Evolutionary conservation across 768 basidiomycete species (phyloP).

Genomic region (Flagelloscypha sp.): DNA sequence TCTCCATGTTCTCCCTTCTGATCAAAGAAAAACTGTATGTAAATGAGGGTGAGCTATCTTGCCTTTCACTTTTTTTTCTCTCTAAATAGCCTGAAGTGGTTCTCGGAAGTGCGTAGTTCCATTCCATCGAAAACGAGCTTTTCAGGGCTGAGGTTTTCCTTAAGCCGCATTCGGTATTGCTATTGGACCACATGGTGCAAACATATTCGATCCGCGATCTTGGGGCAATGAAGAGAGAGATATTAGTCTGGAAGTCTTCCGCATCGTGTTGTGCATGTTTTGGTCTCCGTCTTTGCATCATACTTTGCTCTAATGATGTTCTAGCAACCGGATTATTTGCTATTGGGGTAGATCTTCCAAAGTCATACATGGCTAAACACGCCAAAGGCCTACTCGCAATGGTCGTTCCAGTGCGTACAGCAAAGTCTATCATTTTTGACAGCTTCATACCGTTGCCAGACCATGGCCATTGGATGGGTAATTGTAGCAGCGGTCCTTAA

Average conservation of each 20-base stretch:
- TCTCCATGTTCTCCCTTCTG: conserved; percentile 75
- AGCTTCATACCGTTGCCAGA: too few relatives aligned
- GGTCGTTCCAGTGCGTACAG: too few relatives aligned
- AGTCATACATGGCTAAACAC: conserved; percentile 75
- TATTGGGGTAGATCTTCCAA: conserved; percentile 89
- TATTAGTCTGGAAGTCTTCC: conserved; percentile 82
- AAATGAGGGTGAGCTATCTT: neutral
- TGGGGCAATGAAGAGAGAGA: conserved; percentile 52
- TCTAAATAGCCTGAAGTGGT: conserved; percentile 96
- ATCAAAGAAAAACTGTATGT: conserved; percentile 69
- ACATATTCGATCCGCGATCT: conserved; percentile 65
- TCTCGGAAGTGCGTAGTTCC: conserved; percentile 75
- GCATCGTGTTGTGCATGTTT: too few relatives aligned
- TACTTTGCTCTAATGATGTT: too few relatives aligned
- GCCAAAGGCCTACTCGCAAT: conserved; percentile 59
- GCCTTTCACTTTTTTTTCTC: too few relatives aligned
- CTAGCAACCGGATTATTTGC: conserved; percentile 91
- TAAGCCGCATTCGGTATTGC: conserved; percentile 23
- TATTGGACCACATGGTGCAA: conserved; percentile 66
- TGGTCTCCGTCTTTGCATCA: too few relatives aligned
- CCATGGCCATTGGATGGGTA: conserved; percentile 83
- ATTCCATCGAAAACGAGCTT: conserved; percentile 42
- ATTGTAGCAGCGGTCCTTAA: conserved; percentile 64
- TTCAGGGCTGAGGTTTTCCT: conserved; percentile 13
- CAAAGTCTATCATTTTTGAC: too few relatives aligned